Evolutionary conservation across 805 yeast genomes (phyloP), one percentile per base, ranked within the genome.

Genomic region (Limtongia smithiae): DNA sequence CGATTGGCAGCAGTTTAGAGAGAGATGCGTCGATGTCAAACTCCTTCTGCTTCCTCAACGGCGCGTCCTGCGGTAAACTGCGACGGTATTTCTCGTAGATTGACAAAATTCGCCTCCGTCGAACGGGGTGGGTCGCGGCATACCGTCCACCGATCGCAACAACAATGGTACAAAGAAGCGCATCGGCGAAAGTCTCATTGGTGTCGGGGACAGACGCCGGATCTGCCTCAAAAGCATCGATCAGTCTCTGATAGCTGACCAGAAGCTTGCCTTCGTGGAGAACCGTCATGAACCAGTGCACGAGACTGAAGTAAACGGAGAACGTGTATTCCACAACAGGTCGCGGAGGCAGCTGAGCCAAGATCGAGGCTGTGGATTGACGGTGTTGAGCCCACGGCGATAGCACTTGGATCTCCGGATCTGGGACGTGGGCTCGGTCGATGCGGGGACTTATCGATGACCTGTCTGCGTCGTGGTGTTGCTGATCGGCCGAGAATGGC

Each of bases 231-330:
- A 20, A 51, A 3, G 50, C 39, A 8, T 27, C 28, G 24, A 48
- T 25, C 14, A 51, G 40, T 11, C 15, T 12, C 4, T 9, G n/a
- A 15, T 48, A 51, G 18, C 33, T 48, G 15, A 37, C 41, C 21
- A 44, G 31, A 24, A 51, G 39, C 8, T 21, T 17, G 9, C 46
- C 48, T 20, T 51, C 54, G 31, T 51, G 53, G 27, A 43, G 30
- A 14, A 48, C 45, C 32, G 25, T 21, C 17, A 51, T 43, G 20
- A 37, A 39, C 55, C 55, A 51, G 37, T 51, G 55, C 18, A 48
- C 46, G 12, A 52, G 22, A 30, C 41, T 48, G 37, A 51, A 51
- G 21, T 44, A 51, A 4, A 48, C 48, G 14, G 45, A 25, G 17
- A 51, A 21, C 3, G 46, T 21, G 30, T 48, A 49, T 24, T 51